Conservation (phyloP, 345 rosid genomes). For the Passiflora organensis region DNA sequence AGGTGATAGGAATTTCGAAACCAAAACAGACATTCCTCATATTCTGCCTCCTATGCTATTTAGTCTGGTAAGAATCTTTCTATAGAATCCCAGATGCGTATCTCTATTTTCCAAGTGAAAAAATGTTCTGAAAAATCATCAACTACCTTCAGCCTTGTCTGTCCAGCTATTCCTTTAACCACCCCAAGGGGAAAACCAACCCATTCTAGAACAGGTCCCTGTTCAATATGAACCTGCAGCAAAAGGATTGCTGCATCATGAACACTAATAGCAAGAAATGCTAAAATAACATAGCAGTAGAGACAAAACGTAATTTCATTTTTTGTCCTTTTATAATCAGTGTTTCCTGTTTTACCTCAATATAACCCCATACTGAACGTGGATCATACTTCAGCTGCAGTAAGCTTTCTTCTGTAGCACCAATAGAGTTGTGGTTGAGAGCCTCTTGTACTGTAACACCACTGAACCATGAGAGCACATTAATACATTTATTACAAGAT, state of each 20-base stretch:
- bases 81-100: no score
- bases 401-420: conserved; percentile 52
- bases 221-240: conserved; percentile 86
- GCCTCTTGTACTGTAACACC: conserved; percentile 77
- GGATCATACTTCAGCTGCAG: conserved; percentile 70
- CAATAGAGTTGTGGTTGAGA: conserved; percentile 55
- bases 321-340: no score
- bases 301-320: no score
- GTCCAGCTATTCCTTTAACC: conserved; percentile 94
- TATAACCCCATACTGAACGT: conserved; percentile 77
- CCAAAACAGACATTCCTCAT: no score
- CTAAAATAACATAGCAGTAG: conserved; percentile 1
- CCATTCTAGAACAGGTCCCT: conserved; percentile 96
- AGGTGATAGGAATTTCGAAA: no score
- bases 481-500: conserved; percentile 19
- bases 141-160: conserved; percentile 75
- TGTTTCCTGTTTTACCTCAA: conserved; percentile 51
- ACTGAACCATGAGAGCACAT: conserved; percentile 44
- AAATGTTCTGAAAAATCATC: no score
- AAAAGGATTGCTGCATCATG: background rate
- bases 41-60: no score
- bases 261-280: background rate
- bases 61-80: no score
- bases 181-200: conserved; percentile 83
- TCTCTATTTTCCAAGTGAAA: no score